Conservation (phyloP, 2,329 filamentous ascomycete genomes). For the Didymellaceae sp. region DNA sequence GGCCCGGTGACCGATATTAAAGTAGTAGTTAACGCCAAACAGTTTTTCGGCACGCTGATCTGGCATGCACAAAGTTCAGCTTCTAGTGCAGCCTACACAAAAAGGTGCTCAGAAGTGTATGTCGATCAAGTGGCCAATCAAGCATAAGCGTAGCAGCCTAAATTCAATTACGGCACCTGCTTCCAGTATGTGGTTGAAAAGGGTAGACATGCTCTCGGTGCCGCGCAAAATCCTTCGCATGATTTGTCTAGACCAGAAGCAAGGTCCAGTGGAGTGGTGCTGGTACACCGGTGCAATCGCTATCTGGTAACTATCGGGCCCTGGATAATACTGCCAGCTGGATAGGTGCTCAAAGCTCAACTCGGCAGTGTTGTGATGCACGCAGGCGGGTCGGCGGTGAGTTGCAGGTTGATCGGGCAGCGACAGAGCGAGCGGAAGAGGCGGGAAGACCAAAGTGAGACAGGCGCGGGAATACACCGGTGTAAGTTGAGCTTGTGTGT, state of each 20-base stretch:
- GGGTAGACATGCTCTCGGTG: not conserved
- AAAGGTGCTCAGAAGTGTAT: not conserved
- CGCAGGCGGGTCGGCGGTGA: slow-evolving; percentile 17
- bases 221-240: not conserved
- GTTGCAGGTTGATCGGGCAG: slow-evolving; percentile 21
- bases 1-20: too few species aligned
- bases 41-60: not conserved
- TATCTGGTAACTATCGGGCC: not conserved
- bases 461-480: slow-evolving; percentile 17
- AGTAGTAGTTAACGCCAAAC: too few species aligned
- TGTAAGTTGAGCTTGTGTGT: slow-evolving; percentile 22
- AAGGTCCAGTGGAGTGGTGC: not conserved
- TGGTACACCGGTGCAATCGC: not conserved
- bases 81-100: not conserved
- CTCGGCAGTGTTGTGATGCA: slow-evolving; percentile 9
- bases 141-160: not conserved
- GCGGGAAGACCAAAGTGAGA: slow-evolving; percentile 26
- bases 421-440: slow-evolving; percentile 25
- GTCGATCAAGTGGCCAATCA: not conserved
- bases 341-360: not conserved
- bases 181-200: not conserved
- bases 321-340: not conserved
- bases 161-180: not conserved
- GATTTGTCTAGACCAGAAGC: not conserved
- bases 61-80: not conserved